Conservation (phyloP, 1,284 basidiomycete genomes). For the Apiotrichum gracile region DNA sequence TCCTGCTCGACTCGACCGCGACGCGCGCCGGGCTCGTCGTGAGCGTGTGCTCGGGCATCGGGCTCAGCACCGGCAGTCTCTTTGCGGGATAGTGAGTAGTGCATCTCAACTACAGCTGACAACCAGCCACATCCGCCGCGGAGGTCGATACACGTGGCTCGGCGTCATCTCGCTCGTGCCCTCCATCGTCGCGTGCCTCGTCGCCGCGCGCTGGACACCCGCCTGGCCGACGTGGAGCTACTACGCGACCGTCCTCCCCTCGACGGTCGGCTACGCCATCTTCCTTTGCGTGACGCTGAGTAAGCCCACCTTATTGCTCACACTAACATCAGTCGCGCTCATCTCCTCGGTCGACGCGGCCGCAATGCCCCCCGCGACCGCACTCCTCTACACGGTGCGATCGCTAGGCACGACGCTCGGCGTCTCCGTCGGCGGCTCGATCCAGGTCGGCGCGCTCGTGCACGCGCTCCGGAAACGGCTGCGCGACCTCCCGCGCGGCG, state of each 20-base stretch:
- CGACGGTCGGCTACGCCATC: constrained; percentile 42
- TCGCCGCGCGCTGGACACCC: constrained; percentile 37
- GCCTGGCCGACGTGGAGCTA: constrained; percentile 36
- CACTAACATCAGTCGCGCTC: constrained; percentile 36
- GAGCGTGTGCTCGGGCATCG: constrained; percentile 70
- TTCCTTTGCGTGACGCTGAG: constrained; percentile 41
- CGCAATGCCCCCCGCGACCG: constrained; percentile 46
- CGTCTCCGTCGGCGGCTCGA: constrained; percentile 36
- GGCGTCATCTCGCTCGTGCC: constrained; percentile 36
- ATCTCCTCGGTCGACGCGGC: constrained; percentile 40
- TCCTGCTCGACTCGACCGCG: constrained; percentile 38
- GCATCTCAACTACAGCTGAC: neutral
- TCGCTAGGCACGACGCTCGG: constrained; percentile 44
- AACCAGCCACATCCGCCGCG: constrained; percentile 38
- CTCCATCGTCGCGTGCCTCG: constrained; percentile 24
- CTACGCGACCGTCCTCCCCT: constrained; percentile 40
- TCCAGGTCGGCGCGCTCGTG: constrained; percentile 40
- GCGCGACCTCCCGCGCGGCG: constrained; percentile 4
- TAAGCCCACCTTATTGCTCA: constrained; percentile 19
- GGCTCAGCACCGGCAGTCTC: constrained; percentile 74
- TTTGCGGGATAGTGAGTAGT: constrained; percentile 68
- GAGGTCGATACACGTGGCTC: constrained; percentile 34
- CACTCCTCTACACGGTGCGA: constrained; percentile 44
- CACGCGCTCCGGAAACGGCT: constrained; percentile 18
- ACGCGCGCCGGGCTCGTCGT: constrained; percentile 46